Percentiles rank a stretch among this genome's conserved stretches.
Conservation (phyloP, 1,139 yeast genomes). For the Magnusiomyces suaveolens region DNA sequence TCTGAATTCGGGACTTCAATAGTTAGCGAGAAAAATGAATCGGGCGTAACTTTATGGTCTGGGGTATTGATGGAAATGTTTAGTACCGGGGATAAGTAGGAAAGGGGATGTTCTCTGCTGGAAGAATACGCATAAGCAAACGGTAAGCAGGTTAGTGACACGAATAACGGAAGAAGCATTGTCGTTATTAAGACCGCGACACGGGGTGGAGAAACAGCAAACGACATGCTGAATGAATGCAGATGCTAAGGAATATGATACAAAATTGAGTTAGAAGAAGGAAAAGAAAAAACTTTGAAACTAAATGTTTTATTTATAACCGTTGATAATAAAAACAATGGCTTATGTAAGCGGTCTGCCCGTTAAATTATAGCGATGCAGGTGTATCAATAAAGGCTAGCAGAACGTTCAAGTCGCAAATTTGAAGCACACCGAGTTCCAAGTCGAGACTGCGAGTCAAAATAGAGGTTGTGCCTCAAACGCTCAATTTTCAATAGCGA, state of each 20-base stretch:
- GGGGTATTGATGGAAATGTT: slow-evolving; percentile 16
- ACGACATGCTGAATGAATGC: neutral
- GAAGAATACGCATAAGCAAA: slow-evolving; percentile 12
- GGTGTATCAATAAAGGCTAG: too few relatives aligned
- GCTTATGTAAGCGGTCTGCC: too few relatives aligned
- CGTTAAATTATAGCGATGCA: too few relatives aligned
- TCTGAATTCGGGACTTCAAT: slow-evolving; percentile 23
- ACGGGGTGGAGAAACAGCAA: neutral
- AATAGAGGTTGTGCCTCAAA: too few relatives aligned
- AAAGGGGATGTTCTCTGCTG: slow-evolving; percentile 19
- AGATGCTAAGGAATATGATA: too few relatives aligned
- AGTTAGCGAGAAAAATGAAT: slow-evolving; percentile 17
- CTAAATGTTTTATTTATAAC: neutral
- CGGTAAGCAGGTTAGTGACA: neutral
- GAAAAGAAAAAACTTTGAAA: neutral
- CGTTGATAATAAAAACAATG: too few relatives aligned
- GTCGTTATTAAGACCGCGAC: neutral
- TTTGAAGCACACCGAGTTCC: too few relatives aligned
- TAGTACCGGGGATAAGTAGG: slow-evolving; percentile 20
- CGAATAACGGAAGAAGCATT: neutral
- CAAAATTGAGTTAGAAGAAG: too few relatives aligned
- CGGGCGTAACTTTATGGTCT: slow-evolving; percentile 11
- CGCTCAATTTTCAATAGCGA: too few relatives aligned
- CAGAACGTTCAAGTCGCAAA: too few relatives aligned
- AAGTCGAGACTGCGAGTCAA: too few relatives aligned